Conservation (phyloP, 768 basidiomycete genomes). For the Termitomyces sp. region DNA sequence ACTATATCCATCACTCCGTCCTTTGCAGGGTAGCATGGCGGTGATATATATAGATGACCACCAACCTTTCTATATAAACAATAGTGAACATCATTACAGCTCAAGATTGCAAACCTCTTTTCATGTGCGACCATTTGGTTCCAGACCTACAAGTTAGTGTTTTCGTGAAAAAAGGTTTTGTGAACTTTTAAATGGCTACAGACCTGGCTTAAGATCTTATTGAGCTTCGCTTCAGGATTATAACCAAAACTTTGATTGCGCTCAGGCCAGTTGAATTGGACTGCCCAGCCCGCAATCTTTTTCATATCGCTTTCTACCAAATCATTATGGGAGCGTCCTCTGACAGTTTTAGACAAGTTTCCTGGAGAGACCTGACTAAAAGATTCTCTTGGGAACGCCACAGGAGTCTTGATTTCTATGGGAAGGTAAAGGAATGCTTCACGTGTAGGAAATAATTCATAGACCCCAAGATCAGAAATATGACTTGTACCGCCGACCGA, state of each 20-base stretch:
- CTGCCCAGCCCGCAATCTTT: not conserved
- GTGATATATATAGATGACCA: not conserved
- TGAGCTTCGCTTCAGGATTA: rapidly evolving
- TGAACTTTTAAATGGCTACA: not conserved
- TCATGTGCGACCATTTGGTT: not conserved
- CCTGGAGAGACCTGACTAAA: not conserved
- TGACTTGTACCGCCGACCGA: not conserved
- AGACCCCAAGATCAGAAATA: not conserved
- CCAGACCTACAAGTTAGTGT: not conserved
- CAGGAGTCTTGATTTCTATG: not conserved
- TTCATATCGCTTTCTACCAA: not conserved
- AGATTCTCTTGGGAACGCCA: not conserved
- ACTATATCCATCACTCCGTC: not conserved
- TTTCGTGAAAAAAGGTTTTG: not conserved
- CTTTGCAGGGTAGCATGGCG: not conserved
- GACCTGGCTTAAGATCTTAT: not conserved
- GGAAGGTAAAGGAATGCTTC: not conserved
- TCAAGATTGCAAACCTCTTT: not conserved
- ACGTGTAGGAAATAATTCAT: not conserved
- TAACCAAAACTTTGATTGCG: not conserved
- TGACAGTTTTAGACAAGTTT: no score
- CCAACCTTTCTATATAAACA: not conserved
- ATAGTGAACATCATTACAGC: not conserved
- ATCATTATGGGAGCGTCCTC: not conserved
- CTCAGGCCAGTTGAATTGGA: not conserved